Conservation (phyloP, 23 red algal genomes). For the Gracilaria vermiculophylla region DNA sequence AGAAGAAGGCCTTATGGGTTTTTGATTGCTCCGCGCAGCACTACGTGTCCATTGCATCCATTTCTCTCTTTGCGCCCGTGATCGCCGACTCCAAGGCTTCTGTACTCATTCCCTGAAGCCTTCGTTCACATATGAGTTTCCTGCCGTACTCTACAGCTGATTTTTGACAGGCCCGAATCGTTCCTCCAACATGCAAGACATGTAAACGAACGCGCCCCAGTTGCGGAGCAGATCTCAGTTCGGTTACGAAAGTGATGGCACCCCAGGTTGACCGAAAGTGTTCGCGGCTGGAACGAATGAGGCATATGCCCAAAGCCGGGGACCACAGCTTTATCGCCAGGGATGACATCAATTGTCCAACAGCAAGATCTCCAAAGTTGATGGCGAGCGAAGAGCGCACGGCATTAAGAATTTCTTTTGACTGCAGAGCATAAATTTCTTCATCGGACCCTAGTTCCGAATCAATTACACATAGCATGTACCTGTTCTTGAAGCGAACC, state of each 20-base stretch:
- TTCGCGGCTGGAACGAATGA: conserved; percentile 48
- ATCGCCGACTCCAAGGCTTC: conserved; percentile 2
- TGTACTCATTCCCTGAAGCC: background rate
- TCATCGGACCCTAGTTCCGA: conserved; percentile 3
- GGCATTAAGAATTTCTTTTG: conserved; percentile 14
- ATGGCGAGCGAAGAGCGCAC: conserved; percentile 46
- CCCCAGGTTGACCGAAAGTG: conserved; percentile 54
- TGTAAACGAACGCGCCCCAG: conserved; percentile 23
- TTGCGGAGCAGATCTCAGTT: conserved; percentile 2
- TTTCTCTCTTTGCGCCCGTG: background rate
- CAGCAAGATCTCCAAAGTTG: conserved; percentile 68
- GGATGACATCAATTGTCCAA: conserved; percentile 22
- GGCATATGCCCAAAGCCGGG: conserved; percentile 34
- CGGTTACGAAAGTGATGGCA: conserved; percentile 25
- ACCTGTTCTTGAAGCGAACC: conserved; percentile 68
- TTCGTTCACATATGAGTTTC: conserved; percentile 17
- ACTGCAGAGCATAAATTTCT: background rate
- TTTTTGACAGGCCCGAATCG: conserved; percentile 62
- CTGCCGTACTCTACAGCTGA: conserved; percentile 24
- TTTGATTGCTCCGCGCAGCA: background rate
- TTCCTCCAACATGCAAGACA: conserved; percentile 58
- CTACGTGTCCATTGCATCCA: conserved; percentile 24
- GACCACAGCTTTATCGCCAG: conserved; percentile 62
- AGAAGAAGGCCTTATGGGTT: background rate
- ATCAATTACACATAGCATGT: conserved; percentile 58